Conservation (phyloP, 495 filamentous ascomycete species). For the Glarea lozoyensis region DNA sequence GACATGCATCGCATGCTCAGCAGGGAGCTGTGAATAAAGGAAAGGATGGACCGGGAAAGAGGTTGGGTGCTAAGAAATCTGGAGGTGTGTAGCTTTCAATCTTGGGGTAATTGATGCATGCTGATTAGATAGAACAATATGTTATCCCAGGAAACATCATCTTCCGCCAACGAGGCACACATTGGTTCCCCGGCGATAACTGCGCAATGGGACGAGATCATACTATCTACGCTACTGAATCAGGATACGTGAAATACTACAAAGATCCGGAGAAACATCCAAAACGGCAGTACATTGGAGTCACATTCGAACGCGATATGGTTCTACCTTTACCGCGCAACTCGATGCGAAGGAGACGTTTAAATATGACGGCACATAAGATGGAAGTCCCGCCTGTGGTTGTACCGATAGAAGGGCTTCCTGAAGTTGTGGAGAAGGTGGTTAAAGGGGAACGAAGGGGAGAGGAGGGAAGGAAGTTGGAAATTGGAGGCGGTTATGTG, state of each 20-base stretch:
- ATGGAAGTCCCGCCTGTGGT: slow-evolving; percentile 12
- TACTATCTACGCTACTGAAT: slow-evolving; percentile 78
- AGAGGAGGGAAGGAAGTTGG: slow-evolving; percentile 19
- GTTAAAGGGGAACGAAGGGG: slow-evolving; percentile 21
- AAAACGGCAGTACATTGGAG: slow-evolving; percentile 82
- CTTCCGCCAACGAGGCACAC: slow-evolving; percentile 89
- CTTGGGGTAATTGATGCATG: not conserved
- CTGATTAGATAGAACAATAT: slow-evolving; percentile 50
- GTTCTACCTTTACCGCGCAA: slow-evolving; percentile 65
- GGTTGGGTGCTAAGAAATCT: slow-evolving; percentile 87
- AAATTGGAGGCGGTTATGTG: slow-evolving; percentile 60
- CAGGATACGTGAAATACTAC: slow-evolving; percentile 95
- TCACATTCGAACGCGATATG: slow-evolving; percentile 70
- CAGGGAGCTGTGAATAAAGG: slow-evolving; percentile 80
- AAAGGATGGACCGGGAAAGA: slow-evolving; percentile 84
- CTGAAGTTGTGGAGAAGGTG: slow-evolving; percentile 26
- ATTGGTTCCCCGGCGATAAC: slow-evolving; percentile 93
- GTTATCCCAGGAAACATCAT: slow-evolving; percentile 95
- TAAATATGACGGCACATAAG: slow-evolving; percentile 55
- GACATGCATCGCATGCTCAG: slow-evolving; percentile 76
- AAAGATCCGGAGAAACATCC: slow-evolving; percentile 71
- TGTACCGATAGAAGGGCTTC: slow-evolving; percentile 18
- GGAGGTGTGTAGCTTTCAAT: slow-evolving; percentile 46
- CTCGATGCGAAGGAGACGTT: slow-evolving; percentile 54
- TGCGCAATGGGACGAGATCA: slow-evolving; percentile 91